Evolutionary conservation across 164 flowering plant genomes (phyloP).

Genomic region (Houttuynia cordata): DNA sequence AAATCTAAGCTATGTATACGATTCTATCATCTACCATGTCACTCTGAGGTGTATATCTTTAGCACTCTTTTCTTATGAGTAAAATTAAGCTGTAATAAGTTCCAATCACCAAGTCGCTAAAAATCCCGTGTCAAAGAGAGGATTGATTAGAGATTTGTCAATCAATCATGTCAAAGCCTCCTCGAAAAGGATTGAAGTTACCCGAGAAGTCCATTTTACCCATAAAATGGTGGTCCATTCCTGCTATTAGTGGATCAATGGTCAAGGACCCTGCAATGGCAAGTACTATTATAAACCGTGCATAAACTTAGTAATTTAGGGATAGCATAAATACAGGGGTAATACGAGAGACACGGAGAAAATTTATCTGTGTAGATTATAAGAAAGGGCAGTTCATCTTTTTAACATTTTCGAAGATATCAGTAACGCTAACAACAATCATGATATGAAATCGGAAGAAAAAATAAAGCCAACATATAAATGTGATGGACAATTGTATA

Average conservation of each 20-base stretch:
- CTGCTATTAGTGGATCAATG: slow-evolving; percentile 28
- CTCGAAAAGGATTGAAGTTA: slow-evolving; percentile 38
- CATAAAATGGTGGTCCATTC: slow-evolving; percentile 38
- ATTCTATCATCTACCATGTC: slow-evolving; percentile 7
- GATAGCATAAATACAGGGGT: no score
- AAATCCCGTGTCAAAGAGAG: slow-evolving; percentile 2
- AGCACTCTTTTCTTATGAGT: slow-evolving; percentile 14
- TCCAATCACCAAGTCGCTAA: slow-evolving; percentile 4
- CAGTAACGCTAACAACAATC: no score
- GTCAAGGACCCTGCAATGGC: neutral
- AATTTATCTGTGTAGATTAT: no score
- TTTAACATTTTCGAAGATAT: no score
- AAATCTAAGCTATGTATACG: slow-evolving; percentile 7
- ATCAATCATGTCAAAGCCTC: slow-evolving; percentile 52
- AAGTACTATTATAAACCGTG: neutral
- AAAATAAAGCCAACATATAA: no score
- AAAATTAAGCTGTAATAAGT: slow-evolving; percentile 13
- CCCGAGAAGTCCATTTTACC: slow-evolving; percentile 60
- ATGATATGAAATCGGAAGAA: no score
- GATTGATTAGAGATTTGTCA: slow-evolving; percentile 12
- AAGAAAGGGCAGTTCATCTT: no score
- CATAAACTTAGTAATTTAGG: neutral
- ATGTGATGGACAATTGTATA: no score
- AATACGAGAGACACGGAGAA: no score
- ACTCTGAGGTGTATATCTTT: slow-evolving; percentile 6